Percentiles rank a stretch among this genome's conserved stretches.
Evolutionary conservation across 2,329 filamentous ascomycete genomes (phyloP).

Genomic region (Aureobasidium sp.): DNA sequence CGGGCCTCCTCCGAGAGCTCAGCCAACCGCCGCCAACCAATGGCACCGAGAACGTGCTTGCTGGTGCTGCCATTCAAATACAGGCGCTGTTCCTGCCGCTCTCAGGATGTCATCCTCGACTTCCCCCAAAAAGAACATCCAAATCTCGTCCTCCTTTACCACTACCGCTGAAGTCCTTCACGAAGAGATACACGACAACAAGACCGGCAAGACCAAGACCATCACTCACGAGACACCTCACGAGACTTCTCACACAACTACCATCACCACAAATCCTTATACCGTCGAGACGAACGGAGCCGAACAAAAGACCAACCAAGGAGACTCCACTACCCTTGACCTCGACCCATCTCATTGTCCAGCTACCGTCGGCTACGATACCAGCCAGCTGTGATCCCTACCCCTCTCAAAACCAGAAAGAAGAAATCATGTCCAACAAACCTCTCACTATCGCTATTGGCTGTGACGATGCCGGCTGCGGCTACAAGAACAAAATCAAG

Average conservation of each 20-base stretch:
- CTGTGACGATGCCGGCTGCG: constrained; percentile 77
- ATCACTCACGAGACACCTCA: constrained; percentile 40
- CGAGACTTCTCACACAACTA: constrained; percentile 34
- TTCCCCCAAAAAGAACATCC: constrained; percentile 20
- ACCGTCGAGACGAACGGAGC: constrained; percentile 34
- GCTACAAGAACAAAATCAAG: constrained; percentile 84
- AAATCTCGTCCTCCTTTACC: constrained; percentile 20
- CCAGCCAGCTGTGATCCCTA: constrained; percentile 31
- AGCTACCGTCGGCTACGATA: constrained; percentile 33
- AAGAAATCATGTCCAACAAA: constrained; percentile 8
- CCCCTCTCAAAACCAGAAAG: neutral
- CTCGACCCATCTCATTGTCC: constrained; percentile 26
- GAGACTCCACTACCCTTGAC: constrained; percentile 8
- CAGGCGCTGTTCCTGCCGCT: neutral
- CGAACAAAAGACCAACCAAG: constrained; percentile 31
- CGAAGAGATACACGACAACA: constrained; percentile 41
- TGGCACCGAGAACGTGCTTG: constrained; percentile 4
- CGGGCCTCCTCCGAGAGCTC: neutral
- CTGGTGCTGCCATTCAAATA: constrained; percentile 13
- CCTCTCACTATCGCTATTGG: constrained; percentile 70
- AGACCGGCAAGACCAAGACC: constrained; percentile 38
- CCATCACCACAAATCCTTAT: constrained; percentile 41
- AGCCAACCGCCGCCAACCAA: constrained; percentile 9
- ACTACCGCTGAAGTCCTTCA: constrained; percentile 39
- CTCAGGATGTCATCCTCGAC: constrained; percentile 13